Evolutionary conservation across 116 monocot genomes (phyloP), one percentile per base, ranked within the genome.

Genomic region (Cymodocea nodosa): DNA sequence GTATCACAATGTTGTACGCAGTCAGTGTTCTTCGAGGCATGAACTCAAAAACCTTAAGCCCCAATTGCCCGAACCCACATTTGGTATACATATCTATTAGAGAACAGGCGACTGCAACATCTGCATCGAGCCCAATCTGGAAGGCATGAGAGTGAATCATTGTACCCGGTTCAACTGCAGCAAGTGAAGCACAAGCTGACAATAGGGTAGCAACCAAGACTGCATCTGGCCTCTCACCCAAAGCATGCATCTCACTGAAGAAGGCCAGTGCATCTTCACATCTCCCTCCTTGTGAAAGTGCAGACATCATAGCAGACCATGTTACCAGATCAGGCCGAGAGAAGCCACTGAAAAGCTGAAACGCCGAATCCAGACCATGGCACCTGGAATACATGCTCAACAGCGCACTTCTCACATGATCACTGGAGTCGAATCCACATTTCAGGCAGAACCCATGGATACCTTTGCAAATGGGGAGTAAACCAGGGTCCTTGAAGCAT

Each of bases 251-350:
- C 23, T 81, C 37, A 60, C 49, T 65, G 73, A 86, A 81, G 34
- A 90, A 50, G 1, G 6, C 2, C 37, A 90, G 23, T 5, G 86
- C 74, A 23, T 77, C 62, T 15, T 48, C 40, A 30, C 52, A 73
- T 58, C 54, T 65, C 2, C 86, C 83, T 1, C 48, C 67, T 35
- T 64, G 71, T 7, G 73, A 63, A 64, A 83, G 73, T 20, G 83
- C 90, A 23, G 81, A 76, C 15, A 90, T 73, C 19, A 90, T 63
- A 11, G 90, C 74, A 30, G 90, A 86, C 90, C 90, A 86, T 16
- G 79, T 79, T 36, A 90, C 81, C 39, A 90, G 52, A 75, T 90
- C 90, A 13, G 81, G 77, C 14, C 40, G 51, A 34, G 56, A 6
- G 30, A 77, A 53, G 22, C 65, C 39, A 10, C 15, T 19, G 40